Evolutionary conservation across 169 alveolate genomes (phyloP), one percentile per base, ranked within the genome.

Genomic region (Eimeria necatrix): DNA sequence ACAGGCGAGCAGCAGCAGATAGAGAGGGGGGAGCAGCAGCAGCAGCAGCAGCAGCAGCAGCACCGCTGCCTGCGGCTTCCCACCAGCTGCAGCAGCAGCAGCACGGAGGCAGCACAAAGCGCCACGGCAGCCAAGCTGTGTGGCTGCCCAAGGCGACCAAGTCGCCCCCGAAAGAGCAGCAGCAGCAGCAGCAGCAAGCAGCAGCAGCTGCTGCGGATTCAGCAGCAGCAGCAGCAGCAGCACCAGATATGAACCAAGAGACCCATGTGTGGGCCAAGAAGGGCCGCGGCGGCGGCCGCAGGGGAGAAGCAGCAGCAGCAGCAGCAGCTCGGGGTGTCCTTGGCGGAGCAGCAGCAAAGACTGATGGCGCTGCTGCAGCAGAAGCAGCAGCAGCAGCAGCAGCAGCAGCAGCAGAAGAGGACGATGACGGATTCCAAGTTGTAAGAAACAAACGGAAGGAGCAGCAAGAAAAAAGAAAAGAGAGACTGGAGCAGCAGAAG

Each of bases 351-450:
- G 78, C 73, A 48, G 74, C 12, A 53, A 68, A 9, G 5, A 26
- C 22, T 14, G 49, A 41, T 12, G 88, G 70, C 3, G 61, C 64
- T 22, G 88, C 61, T 12, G 16, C 41, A 5, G 59, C 4, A 41
- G 49, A n/a, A n/a, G n/a, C 41, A 3, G 91, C 32, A 6, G 76
- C 56, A 53, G 16, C 49, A 20, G 71, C 70, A 52, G 83, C 83
- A 60, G 88, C 60, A 52, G 78, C 76, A 26, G 56, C 61, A 14
- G 94, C 94, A 26, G 94, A 53, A 18, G 81, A 22, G 5, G 94
- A 89, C n/a, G 94, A 89, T 22, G 94, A 89, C 10, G 94, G 94
- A 71, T 89, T 89, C 60, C 94, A 89, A 76, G 41, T 89, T 4
- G 94, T 89, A 4, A 48, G 78, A 18, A 89, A 78, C 71, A 89